Evolutionary conservation across 176 grass and related monocot species (phyloP).

Genomic region (Chloris gayana): DNA sequence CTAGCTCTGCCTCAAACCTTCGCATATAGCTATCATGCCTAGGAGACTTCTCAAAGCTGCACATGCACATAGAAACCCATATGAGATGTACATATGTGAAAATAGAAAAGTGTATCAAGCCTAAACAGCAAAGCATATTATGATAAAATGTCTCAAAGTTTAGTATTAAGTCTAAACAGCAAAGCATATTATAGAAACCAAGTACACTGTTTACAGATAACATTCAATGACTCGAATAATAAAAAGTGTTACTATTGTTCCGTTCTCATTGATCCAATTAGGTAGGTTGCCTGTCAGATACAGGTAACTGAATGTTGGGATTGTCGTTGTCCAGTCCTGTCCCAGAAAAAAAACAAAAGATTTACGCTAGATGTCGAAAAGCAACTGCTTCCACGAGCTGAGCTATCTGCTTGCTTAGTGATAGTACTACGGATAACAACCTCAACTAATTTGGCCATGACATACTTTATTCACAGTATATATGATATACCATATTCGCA

Average conservation of each 20-base stretch:
- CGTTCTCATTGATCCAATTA: neutral
- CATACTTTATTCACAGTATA: neutral
- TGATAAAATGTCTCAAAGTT: too few species aligned
- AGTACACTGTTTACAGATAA: neutral
- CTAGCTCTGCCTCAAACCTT: constrained; percentile 87
- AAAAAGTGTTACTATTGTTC: neutral
- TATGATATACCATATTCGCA: neutral
- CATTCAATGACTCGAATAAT: neutral
- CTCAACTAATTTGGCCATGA: neutral
- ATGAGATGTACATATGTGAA: constrained; percentile 11
- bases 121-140: constrained; percentile 5
- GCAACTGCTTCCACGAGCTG: neutral
- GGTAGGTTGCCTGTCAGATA: neutral
- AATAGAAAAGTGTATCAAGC: neutral
- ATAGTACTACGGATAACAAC: neutral
- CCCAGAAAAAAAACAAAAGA: neutral
- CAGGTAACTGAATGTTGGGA: neutral
- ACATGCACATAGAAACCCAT: constrained; percentile 32
- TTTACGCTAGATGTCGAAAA: neutral
- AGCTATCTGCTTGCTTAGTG: neutral
- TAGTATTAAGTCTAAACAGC: too few species aligned
- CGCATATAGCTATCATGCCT: constrained; percentile 67
- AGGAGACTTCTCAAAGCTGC: constrained; percentile 90
- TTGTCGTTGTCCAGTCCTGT: neutral
- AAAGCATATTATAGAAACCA: too few species aligned